A percentile compares a stretch with the other conserved stretches of the same genome.
phyloP scores from a whole-genome alignment of 495 filamentous ascomycete genomes.

The Massariosphaeria phaeospora region DNA sequence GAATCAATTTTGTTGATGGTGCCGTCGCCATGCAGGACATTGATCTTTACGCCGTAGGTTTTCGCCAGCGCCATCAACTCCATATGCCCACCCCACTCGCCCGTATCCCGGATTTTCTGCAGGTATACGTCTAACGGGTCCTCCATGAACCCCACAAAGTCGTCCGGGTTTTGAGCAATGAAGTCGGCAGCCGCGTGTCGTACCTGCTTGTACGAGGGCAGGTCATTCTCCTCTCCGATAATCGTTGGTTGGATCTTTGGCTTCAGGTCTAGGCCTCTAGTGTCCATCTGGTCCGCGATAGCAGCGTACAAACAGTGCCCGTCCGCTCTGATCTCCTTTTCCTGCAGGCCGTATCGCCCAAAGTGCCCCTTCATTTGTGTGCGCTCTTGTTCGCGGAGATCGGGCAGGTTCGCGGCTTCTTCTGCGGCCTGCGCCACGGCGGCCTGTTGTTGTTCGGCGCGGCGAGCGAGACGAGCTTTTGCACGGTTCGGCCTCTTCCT shows the following conservation, averaged over 20 bases:
- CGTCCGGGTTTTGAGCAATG: constrained; percentile 54
- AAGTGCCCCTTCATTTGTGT: constrained; percentile 63
- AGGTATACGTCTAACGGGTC: constrained; percentile 72
- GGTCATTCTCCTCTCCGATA: constrained; percentile 11
- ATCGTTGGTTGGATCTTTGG: constrained; percentile 36
- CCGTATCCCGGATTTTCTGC: constrained; percentile 73
- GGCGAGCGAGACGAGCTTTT: constrained; percentile 83
- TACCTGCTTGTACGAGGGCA: constrained; percentile 49
- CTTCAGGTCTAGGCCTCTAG: constrained; percentile 46
- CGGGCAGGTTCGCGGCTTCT: constrained; percentile 69
- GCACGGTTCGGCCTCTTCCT: constrained; percentile 79
- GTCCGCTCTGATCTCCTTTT: constrained; percentile 79
- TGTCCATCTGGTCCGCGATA: constrained; percentile 72
- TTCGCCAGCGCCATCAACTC: constrained; percentile 82
- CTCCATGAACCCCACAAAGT: constrained; percentile 72
- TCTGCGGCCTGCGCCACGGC: constrained; percentile 58
- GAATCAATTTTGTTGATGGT: constrained; percentile 68
- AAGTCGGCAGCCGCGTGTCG: constrained; percentile 56
- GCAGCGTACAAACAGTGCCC: constrained; percentile 96
- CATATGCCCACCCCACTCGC: constrained; percentile 93
- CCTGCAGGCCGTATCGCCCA: constrained; percentile 55
- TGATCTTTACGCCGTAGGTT: constrained; percentile 75
- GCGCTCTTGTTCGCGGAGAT: constrained; percentile 69
- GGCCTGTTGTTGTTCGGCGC: constrained; percentile 77
- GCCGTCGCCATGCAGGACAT: constrained; percentile 78